These are phyloP conservation scores for Fusarium dimerum DNA, from an alignment of 2,329 filamentous ascomycete genomes.

Conservation along the genomic window DNA sequence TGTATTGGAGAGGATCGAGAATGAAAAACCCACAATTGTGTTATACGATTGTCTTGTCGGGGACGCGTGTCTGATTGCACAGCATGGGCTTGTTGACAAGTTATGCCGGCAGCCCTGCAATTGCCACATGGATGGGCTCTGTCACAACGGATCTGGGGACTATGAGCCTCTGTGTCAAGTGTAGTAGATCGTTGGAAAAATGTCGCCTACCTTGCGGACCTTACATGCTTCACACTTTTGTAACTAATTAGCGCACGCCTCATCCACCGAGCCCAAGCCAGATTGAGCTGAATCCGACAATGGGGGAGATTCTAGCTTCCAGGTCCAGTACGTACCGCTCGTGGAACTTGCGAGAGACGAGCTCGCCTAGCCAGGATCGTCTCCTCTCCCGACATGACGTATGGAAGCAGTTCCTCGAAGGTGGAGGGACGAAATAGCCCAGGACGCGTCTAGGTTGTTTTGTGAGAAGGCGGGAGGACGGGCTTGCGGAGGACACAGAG, in stretches of 20 bases:
- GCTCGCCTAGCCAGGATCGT: constrained; percentile 15
- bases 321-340: constrained; percentile 19
- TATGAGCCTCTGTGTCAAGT: neutral
- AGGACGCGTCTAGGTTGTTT: neutral
- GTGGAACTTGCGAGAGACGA: constrained; percentile 14
- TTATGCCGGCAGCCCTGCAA: constrained; percentile 14
- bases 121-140: constrained; percentile 15
- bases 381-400: constrained; percentile 17
- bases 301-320: neutral
- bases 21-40: constrained; percentile 6
- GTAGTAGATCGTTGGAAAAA: neutral
- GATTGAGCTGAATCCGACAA: neutral
- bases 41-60: constrained; percentile 12
- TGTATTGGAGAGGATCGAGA: neutral
- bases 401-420: neutral
- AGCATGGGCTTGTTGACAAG: constrained; percentile 14
- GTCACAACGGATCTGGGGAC: constrained; percentile 15
- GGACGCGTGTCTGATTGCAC: constrained; percentile 10
- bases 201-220: constrained; percentile 19
- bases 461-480: neutral
- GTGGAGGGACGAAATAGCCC: neutral
- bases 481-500: constrained; percentile 5
- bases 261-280: neutral
- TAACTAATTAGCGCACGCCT: neutral
- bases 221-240: constrained; percentile 20